These are phyloP conservation scores for Phytopythium litorale DNA, from an alignment of 352 stramenopile species.

Conservation along the genomic window DNA sequence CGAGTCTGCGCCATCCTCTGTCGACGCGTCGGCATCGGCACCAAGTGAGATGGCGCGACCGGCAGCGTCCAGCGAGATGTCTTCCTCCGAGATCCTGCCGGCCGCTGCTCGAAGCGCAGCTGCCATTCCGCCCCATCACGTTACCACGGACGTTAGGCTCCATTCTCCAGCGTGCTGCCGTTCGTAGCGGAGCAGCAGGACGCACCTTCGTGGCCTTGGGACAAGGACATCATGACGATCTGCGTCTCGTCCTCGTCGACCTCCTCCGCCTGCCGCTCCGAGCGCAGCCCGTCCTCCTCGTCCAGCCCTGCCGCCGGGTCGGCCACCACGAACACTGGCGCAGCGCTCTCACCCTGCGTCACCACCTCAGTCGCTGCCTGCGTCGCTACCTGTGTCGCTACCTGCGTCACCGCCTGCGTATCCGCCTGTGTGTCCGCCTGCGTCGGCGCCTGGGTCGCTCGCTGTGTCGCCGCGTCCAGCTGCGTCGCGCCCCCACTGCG, in stretches of 20 bases:
- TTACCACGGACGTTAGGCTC: too few relatives aligned
- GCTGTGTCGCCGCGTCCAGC: slow-evolving; percentile 42
- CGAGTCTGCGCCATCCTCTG: slow-evolving; percentile 37
- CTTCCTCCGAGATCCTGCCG: slow-evolving; percentile 46
- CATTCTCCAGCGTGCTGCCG: neutral
- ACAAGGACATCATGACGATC: slow-evolving; percentile 68
- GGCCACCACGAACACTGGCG: slow-evolving; percentile 47
- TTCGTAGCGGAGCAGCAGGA: neutral
- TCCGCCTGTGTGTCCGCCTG: slow-evolving; percentile 18
- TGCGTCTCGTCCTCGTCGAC: slow-evolving; percentile 81
- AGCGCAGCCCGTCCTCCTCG: slow-evolving; percentile 4
- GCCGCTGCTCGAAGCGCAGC: slow-evolving; percentile 6
- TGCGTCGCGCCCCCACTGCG: slow-evolving; percentile 21
- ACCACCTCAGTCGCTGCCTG: neutral
- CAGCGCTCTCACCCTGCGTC: neutral
- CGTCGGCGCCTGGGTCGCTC: slow-evolving; percentile 29
- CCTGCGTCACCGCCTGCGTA: slow-evolving; percentile 4
- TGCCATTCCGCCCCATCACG: neutral
- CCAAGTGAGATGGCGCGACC: neutral
- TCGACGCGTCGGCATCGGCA: neutral
- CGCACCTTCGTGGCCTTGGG: slow-evolving; percentile 44
- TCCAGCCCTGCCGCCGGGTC: slow-evolving; percentile 15
- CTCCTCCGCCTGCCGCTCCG: slow-evolving; percentile 23
- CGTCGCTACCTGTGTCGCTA: slow-evolving; percentile 16
- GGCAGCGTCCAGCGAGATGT: slow-evolving; percentile 21